phyloP scores from a whole-genome alignment of 2,329 filamentous ascomycete genomes.

The Xylariales sp. region DNA sequence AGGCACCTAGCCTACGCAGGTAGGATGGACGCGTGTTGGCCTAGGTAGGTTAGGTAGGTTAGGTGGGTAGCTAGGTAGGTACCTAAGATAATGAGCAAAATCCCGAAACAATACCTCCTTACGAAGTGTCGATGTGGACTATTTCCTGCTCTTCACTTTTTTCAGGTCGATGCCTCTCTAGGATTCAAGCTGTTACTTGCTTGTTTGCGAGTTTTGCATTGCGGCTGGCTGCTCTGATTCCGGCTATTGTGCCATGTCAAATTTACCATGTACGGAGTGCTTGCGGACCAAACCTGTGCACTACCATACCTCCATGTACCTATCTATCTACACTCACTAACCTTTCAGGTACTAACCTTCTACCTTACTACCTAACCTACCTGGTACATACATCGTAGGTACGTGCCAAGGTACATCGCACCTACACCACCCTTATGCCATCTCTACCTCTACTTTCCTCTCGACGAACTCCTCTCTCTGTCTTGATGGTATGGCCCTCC shows the following conservation, averaged over 20 bases:
- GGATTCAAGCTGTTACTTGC: background rate
- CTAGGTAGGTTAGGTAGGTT: too few species aligned
- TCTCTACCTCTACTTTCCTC: slow-evolving; percentile 29
- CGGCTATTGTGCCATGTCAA: slow-evolving; percentile 28
- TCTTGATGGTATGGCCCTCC: slow-evolving; percentile 33
- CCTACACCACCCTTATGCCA: slow-evolving; percentile 24
- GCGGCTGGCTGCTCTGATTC: slow-evolving; percentile 25
- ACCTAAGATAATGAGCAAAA: background rate
- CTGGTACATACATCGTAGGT: background rate
- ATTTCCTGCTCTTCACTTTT: background rate
- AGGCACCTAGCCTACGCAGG: too few species aligned
- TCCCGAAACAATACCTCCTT: background rate
- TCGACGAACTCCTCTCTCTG: slow-evolving; percentile 21
- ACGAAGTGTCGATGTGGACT: background rate
- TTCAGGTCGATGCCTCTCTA: background rate
- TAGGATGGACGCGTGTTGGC: too few species aligned
- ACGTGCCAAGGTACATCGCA: background rate
- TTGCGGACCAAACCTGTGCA: slow-evolving; percentile 18
- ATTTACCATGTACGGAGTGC: slow-evolving; percentile 20
- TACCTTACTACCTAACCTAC: slow-evolving; percentile 10
- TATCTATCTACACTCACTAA: too few species aligned
- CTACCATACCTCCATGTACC: background rate
- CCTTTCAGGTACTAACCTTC: background rate
- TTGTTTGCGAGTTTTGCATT: slow-evolving; percentile 12
- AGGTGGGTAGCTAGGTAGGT: too few species aligned